Conservation (phyloP, 164 flowering plant genomes). For the Annona cherimola region DNA sequence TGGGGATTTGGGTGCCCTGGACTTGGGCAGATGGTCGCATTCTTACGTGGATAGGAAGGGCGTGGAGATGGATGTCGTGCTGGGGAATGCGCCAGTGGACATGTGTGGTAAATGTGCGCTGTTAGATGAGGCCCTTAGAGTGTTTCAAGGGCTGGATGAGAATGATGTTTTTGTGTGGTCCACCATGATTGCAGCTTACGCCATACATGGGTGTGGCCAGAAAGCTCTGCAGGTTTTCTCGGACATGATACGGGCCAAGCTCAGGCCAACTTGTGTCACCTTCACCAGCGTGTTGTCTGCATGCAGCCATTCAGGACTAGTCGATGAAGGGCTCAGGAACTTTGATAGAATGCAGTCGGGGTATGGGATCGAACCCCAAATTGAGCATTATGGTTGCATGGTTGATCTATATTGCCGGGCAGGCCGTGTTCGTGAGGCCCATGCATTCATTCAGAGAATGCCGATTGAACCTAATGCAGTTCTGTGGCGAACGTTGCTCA, state of each 20-base stretch:
- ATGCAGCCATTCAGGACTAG: constrained; percentile 25
- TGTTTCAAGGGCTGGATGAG: constrained; percentile 13
- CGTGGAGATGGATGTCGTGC: constrained; percentile 10
- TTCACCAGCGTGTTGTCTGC: constrained; percentile 24
- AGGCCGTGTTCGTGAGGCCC: constrained; percentile 13
- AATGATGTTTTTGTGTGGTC: constrained; percentile 23
- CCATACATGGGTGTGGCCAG: constrained; percentile 21
- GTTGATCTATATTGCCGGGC: constrained; percentile 26
- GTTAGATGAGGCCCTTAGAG: constrained; percentile 14
- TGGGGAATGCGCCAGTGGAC: constrained; percentile 20
- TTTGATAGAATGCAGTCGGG: constrained; percentile 15
- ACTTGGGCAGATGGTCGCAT: constrained; percentile 21
- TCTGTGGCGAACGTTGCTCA: constrained; percentile 61
- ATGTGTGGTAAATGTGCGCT: constrained; percentile 25
- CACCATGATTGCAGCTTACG: constrained; percentile 21
- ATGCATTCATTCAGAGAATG: constrained; percentile 47
- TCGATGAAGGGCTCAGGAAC: constrained; percentile 12
- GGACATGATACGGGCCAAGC: constrained; percentile 9
- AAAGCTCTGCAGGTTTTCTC: constrained; percentile 20
- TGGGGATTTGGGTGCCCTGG: constrained; percentile 23
- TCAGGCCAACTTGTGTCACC: constrained; percentile 19
- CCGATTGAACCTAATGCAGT: constrained; percentile 55
- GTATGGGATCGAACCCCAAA: constrained; percentile 18
- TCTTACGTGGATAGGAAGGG: constrained; percentile 14
- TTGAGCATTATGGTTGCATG: constrained; percentile 28